Conservation (phyloP, 495 filamentous ascomycete genomes). For the Chaetomium cochliodes region DNA sequence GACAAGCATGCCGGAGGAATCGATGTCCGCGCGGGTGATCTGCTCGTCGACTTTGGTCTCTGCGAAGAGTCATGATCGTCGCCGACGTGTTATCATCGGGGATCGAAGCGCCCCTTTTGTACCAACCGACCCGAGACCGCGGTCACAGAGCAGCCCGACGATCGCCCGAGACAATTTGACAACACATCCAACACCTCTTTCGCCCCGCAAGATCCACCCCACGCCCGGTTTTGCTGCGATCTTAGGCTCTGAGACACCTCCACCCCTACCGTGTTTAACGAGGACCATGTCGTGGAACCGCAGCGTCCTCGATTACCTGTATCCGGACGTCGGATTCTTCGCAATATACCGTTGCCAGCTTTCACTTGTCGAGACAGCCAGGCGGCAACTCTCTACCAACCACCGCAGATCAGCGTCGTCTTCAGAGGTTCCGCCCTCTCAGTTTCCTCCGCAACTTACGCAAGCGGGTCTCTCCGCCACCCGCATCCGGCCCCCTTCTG, state of each 20-base stretch:
- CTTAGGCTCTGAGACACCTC: background rate
- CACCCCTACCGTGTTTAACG: background rate
- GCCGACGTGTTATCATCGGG: background rate
- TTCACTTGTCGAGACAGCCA: background rate
- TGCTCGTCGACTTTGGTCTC: slow-evolving; percentile 43
- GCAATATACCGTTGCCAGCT: background rate
- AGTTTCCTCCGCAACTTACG: background rate
- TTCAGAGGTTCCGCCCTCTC: background rate
- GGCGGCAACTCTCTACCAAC: background rate
- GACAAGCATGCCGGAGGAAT: slow-evolving; percentile 45
- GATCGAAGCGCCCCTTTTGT: background rate
- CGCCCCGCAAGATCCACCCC: background rate
- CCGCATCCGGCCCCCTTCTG: background rate
- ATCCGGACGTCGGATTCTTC: background rate
- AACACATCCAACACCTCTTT: background rate
- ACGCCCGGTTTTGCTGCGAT: background rate
- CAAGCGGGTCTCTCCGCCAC: background rate
- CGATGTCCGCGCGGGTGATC: slow-evolving; percentile 48
- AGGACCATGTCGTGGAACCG: background rate
- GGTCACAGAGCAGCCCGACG: background rate
- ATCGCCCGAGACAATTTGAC: background rate
- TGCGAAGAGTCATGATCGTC: slow-evolving; percentile 22
- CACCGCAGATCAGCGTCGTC: background rate
- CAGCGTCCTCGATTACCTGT: background rate
- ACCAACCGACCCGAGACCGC: background rate